A percentile compares a stretch with the other conserved stretches of the same genome.
phyloP scores from a whole-genome alignment of 345 rosid genomes.

The Carallia brachiata region DNA sequence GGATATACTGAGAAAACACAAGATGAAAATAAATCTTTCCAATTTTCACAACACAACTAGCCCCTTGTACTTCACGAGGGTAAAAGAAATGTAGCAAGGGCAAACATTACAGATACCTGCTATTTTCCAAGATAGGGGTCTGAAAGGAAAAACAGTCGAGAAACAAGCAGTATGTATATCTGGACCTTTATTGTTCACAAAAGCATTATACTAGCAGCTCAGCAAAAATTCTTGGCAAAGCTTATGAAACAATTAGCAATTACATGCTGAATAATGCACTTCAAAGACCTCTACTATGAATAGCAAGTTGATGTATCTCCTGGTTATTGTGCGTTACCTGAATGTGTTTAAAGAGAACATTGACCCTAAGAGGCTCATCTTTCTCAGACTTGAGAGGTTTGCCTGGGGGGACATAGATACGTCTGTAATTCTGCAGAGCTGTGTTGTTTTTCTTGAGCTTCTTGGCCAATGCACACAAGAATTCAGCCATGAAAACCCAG shows the following conservation, averaged over 20 bases:
- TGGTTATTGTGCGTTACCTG: constrained; percentile 39
- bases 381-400: constrained; percentile 46
- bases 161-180: neutral
- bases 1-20: neutral
- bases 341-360: constrained; percentile 66
- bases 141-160: neutral
- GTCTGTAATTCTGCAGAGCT: constrained; percentile 57
- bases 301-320: neutral
- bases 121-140: neutral
- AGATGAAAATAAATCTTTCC: no score
- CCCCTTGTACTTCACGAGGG: no score
- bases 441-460: constrained; percentile 58
- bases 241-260: neutral
- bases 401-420: constrained; percentile 61
- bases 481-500: constrained; percentile 75
- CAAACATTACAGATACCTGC: neutral
- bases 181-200: neutral
- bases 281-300: neutral
- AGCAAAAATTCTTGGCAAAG: neutral
- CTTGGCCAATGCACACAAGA: constrained; percentile 56
- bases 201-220: neutral
- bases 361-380: constrained; percentile 62
- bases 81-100: no score
- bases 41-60: no score
- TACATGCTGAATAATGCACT: neutral